Conservation (phyloP, 1,139 yeast genomes). For the Kluyveromyces sp. region DNA sequence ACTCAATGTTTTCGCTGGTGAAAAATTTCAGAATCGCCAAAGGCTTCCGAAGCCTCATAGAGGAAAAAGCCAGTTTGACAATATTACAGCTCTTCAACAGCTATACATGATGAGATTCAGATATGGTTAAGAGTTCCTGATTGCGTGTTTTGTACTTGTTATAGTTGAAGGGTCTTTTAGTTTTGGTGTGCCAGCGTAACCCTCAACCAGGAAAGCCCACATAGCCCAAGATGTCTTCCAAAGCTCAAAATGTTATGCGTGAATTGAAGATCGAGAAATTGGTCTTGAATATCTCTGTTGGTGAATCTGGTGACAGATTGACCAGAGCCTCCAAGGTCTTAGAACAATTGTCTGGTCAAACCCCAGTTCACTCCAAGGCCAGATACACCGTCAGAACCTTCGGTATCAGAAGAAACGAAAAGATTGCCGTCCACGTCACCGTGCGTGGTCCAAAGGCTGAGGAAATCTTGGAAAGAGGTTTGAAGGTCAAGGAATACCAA, state of each 20-base stretch:
- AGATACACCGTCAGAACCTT: slow-evolving; percentile 99
- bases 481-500: slow-evolving; percentile 99
- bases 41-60: background rate
- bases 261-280: slow-evolving; percentile 98
- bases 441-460: slow-evolving; percentile 99
- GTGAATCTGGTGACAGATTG: slow-evolving; percentile 99
- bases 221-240: slow-evolving; percentile 36
- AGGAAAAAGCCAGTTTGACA: background rate
- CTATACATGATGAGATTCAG: background rate
- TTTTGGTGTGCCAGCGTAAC: background rate
- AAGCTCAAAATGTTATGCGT: slow-evolving; percentile 79
- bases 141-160: too few species aligned
- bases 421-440: slow-evolving; percentile 98
- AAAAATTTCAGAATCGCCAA: background rate
- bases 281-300: slow-evolving; percentile 99
- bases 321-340: slow-evolving; percentile 99
- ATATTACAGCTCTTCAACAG: background rate
- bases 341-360: slow-evolving; percentile 99
- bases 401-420: slow-evolving; percentile 99
- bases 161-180: background rate
- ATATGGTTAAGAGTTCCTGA: too few species aligned
- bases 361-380: slow-evolving; percentile 99
- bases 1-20: background rate
- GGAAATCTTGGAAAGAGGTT: slow-evolving; percentile 99
- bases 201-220: slow-evolving; percentile 8